These are phyloP conservation scores for Trametes polyzona DNA, from an alignment of 1,284 basidiomycete species.

Conservation along the genomic window DNA sequence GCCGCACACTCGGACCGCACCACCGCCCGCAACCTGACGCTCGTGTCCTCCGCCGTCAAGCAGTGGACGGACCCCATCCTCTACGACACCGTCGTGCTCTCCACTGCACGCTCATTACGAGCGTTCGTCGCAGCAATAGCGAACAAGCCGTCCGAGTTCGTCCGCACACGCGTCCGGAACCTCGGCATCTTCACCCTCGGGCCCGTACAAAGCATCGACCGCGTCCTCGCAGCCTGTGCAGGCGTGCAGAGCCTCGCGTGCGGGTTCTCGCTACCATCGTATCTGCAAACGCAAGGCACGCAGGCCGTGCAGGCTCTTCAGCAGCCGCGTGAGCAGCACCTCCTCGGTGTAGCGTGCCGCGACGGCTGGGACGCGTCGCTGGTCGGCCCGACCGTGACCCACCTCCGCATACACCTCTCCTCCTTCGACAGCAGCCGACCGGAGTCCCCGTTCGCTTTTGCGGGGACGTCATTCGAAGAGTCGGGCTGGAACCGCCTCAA, in stretches of 20 bases:
- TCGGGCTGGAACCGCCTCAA: conserved; percentile 33
- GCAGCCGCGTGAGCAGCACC: conserved; percentile 40
- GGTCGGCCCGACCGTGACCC: conserved; percentile 38
- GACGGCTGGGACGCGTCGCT: conserved; percentile 42
- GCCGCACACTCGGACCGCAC: conserved; percentile 36
- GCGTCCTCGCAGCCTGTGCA: conserved; percentile 37
- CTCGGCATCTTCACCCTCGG: conserved; percentile 40
- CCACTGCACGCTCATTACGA: conserved; percentile 36
- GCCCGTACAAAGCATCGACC: conserved; percentile 39
- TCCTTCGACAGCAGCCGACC: conserved; percentile 27
- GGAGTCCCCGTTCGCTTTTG: conserved; percentile 25
- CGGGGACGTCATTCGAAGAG: conserved; percentile 20
- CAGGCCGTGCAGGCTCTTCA: conserved; percentile 28
- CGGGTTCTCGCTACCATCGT: conserved; percentile 40
- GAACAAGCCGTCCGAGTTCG: conserved; percentile 33
- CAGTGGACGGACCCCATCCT: conserved; percentile 41
- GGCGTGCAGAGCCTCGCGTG: conserved; percentile 43
- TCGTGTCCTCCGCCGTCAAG: conserved; percentile 40
- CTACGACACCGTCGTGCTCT: conserved; percentile 44
- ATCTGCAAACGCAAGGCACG: conserved; percentile 30
- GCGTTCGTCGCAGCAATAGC: conserved; percentile 39
- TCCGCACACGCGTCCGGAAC: conserved; percentile 32
- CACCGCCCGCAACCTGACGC: conserved; percentile 38
- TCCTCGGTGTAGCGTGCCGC: conserved; percentile 41
- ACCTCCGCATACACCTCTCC: conserved; percentile 42